Base-by-base conservation (phyloP, 768 basidiomycete species). In the Neoboletus magnificus region DNA sequence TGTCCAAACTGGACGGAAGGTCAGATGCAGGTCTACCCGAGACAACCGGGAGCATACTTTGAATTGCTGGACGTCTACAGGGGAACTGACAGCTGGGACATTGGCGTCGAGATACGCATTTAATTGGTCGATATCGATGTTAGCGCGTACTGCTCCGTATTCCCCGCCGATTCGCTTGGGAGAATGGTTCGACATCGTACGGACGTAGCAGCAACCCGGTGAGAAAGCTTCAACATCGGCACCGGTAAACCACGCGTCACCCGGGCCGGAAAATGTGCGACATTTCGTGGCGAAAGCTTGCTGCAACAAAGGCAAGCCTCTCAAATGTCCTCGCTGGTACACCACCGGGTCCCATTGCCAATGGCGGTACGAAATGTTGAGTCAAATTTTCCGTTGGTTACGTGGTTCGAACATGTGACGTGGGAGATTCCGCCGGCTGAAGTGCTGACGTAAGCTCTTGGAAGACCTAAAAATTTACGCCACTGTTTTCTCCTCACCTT, bases 1-100 rank as follows among this genome's bases (percentile, higher is more conserved):
- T 94, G 93, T 43, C 91, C 93, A 73, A 90, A 93, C 91, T 94
- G 58, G 5, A 54, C 23, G 25, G n/a, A 23, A 23, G 43, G 50
- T 56, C 29, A 62, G 55, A 40, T n/a, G 25, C 15, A 15, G n/a
- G 27, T 39, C 33, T 23, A 16, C 35, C 15, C 11, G 33, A 23
- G 23, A 37, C 23, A 46, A 30, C 16, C 7, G 44, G 5, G 20
- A 42, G 70, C 82, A 50, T 71, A 91, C 91, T 74, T 91, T 91
- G 80, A 98, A 98, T 72, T 98, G 96, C 77, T 93, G 90, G 32
- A 97, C 83, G 20, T 76, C 73, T 18, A 96, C 82, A 0, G 92
- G 90, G 2, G 82, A 71, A 46, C 73, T 73, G 50, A 94, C 79
- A 0, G 70, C 74, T 15, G 78, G 71, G 9, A 88, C 82, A 63